phyloP scores from a whole-genome alignment of 2,329 filamentous ascomycete species.

The Seiridium unicorne region DNA sequence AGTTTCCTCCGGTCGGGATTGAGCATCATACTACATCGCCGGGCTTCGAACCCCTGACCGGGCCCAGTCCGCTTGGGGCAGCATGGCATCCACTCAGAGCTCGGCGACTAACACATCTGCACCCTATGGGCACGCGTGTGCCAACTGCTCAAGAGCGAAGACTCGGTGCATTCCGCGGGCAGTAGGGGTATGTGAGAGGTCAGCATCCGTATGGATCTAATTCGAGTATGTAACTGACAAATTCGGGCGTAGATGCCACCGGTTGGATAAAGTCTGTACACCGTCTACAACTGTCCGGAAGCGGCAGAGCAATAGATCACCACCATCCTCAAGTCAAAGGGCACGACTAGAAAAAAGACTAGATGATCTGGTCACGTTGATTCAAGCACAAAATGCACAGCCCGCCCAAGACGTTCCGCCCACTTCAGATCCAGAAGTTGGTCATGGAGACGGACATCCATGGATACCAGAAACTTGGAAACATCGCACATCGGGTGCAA shows the following conservation, averaged over 20 bases:
- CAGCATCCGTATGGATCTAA: not conserved
- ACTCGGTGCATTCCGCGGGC: conserved; percentile 7
- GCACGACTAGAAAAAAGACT: conserved; percentile 25
- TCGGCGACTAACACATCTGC: not conserved
- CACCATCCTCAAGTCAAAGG: conserved; percentile 11
- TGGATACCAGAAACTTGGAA: not conserved
- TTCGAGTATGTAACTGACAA: not conserved
- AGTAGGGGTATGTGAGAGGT: conserved; percentile 9
- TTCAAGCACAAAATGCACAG: conserved; percentile 21
- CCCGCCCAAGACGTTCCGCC: not conserved
- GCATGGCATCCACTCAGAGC: not conserved
- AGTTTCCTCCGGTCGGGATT: not conserved
- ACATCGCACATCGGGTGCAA: too few species aligned
- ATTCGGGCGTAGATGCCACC: conserved; percentile 5
- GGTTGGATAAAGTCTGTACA: conserved; percentile 8
- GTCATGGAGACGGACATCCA: not conserved
- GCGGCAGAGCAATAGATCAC: conserved; percentile 15
- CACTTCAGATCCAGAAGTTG: not conserved
- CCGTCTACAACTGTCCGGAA: conserved; percentile 11
- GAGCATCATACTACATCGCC: not conserved
- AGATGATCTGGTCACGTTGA: conserved; percentile 25
- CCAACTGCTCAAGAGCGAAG: conserved; percentile 10
- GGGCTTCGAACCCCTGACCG: conserved; percentile 18
- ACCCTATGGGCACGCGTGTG: conserved; percentile 10
- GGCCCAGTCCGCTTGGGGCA: not conserved